Evolutionary conservation across 345 rosid genomes (phyloP).

Genomic region (Iberis pinnata): DNA sequence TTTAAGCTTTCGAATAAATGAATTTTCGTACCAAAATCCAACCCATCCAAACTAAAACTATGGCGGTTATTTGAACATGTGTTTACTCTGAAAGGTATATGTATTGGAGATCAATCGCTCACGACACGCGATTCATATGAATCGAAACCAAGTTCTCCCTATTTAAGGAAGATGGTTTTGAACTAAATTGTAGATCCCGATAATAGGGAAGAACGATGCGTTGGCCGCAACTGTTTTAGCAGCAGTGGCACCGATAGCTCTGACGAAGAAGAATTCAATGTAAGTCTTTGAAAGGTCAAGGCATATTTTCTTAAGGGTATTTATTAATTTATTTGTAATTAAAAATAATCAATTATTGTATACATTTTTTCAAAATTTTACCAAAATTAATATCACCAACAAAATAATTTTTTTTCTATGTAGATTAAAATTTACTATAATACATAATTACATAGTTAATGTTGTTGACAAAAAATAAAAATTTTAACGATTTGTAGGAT

Average conservation of each 20-base stretch:
- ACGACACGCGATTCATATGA: not conserved
- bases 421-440: no score
- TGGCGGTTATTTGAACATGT: not conserved
- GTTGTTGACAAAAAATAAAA: no score
- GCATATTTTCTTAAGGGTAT: no score
- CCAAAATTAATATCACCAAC: no score
- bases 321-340: no score
- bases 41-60: not conserved
- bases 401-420: no score
- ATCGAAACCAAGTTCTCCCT: not conserved
- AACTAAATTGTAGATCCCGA: conserved; percentile 11
- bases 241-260: conserved; percentile 8
- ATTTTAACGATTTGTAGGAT: conserved; percentile 44
- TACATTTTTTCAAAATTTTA: not conserved
- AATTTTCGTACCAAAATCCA: not conserved
- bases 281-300: not conserved
- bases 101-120: not conserved
- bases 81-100: not conserved
- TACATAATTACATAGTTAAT: no score
- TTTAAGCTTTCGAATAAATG: not conserved
- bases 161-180: not conserved
- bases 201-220: not conserved
- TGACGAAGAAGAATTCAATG: not conserved
- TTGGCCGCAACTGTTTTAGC: not conserved
- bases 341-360: not conserved